Conservation (phyloP, 345 rosid species). For the Angophora floribunda region DNA sequence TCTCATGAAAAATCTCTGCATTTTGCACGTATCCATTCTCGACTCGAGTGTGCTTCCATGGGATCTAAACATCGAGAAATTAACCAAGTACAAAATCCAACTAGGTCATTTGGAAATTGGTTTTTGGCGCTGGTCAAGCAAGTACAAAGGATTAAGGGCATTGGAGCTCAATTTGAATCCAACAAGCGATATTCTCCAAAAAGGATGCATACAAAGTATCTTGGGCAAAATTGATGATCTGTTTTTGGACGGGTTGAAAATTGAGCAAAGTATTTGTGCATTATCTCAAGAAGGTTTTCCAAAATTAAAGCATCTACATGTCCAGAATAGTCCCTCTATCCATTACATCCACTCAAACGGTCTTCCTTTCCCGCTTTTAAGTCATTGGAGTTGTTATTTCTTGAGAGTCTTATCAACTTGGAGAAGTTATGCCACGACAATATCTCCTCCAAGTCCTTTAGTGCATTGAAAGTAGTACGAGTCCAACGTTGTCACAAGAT, state of each 20-base stretch:
- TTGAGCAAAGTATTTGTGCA: not conserved
- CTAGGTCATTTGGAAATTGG: too few species aligned
- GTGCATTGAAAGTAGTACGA: not conserved
- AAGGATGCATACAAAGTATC: not conserved
- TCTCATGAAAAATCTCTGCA: not conserved
- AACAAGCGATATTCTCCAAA: rapidly evolving
- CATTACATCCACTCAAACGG: not conserved
- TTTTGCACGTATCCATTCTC: not conserved
- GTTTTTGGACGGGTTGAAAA: not conserved
- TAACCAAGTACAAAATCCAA: too few species aligned
- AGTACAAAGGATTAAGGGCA: not conserved
- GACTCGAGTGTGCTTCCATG: not conserved
- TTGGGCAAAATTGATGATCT: not conserved
- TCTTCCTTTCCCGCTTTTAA: not conserved
- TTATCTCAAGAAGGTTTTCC: not conserved
- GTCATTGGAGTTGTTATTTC: not conserved
- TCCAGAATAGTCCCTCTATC: not conserved
- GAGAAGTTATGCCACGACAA: not conserved
- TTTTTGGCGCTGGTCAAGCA: rapidly evolving
- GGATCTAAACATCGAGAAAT: not conserved
- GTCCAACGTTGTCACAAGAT: not conserved
- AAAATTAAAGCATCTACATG: not conserved
- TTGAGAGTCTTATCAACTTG: not conserved
- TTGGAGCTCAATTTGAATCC: not conserved
- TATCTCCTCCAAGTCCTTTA: not conserved